A percentile compares a stretch with the other conserved stretches of the same genome.
These are phyloP conservation scores for Paxillus ammoniavirescens DNA, from an alignment of 768 basidiomycete genomes.

Conservation along the genomic window DNA sequence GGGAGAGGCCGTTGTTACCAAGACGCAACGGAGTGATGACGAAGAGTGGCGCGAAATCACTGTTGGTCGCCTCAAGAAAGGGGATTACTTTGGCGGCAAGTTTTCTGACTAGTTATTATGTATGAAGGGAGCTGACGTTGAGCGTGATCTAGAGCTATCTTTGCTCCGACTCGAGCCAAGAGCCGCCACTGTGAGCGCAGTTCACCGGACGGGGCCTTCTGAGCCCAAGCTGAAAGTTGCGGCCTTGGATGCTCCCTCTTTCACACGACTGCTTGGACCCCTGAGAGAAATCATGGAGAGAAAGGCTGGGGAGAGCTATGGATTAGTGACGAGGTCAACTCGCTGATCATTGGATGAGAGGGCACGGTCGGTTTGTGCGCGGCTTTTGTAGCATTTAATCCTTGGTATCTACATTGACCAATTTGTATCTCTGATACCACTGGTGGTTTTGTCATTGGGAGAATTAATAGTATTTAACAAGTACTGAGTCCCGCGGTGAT, in stretches of 20 bases:
- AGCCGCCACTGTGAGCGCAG: conserved; percentile 93
- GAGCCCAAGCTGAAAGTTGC: conserved; percentile 84
- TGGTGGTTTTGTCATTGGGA: background rate
- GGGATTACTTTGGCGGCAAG: conserved; percentile 98
- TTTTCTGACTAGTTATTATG: background rate
- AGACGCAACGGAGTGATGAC: conserved; percentile 59
- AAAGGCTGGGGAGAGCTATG: conserved; percentile 77
- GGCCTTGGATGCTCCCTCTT: conserved; percentile 88
- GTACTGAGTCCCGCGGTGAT: too few relatives aligned
- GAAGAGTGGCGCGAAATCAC: conserved; percentile 61
- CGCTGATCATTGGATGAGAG: conserved; percentile 21
- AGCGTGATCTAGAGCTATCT: conserved; percentile 68
- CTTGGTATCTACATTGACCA: conserved; percentile 5
- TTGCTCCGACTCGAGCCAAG: conserved; percentile 85
- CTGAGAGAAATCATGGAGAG: conserved; percentile 92
- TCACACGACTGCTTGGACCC: conserved; percentile 91
- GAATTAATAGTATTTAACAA: too few relatives aligned
- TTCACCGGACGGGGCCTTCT: conserved; percentile 42
- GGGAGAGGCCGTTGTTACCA: conserved; percentile 86
- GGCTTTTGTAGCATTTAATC: conserved; percentile 8
- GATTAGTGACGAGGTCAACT: conserved; percentile 31
- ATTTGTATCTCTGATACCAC: background rate
- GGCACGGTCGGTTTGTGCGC: background rate
- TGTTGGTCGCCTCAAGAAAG: conserved; percentile 78
- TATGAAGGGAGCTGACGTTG: conserved; percentile 4